These are phyloP conservation scores for Epichloe sp. DNA, from an alignment of 2,329 filamentous ascomycete species.

Conservation along the genomic window DNA sequence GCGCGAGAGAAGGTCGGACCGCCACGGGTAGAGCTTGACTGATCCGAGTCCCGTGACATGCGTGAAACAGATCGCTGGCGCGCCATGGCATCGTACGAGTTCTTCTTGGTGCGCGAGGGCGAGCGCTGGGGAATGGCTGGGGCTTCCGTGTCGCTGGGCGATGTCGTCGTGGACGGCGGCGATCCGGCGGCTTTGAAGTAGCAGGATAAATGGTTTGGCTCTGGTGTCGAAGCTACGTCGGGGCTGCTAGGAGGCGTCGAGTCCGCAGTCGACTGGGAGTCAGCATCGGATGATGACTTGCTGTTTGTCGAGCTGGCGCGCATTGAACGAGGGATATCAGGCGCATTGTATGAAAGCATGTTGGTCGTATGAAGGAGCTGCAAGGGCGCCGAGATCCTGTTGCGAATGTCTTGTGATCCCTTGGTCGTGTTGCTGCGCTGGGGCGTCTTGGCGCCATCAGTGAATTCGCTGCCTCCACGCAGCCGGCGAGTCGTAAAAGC, in stretches of 20 bases:
- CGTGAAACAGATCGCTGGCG: conserved; percentile 50
- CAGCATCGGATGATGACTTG: conserved; percentile 60
- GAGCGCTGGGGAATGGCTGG: conserved; percentile 61
- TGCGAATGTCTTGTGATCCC: conserved; percentile 33
- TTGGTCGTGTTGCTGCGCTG: conserved; percentile 40
- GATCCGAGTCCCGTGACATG: conserved; percentile 39
- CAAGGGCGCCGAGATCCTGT: conserved; percentile 77
- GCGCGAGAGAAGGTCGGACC: conserved; percentile 44
- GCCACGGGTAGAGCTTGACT: conserved; percentile 41
- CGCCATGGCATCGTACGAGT: conserved; percentile 59
- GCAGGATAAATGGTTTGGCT: conserved; percentile 53
- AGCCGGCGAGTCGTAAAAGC: conserved; percentile 59
- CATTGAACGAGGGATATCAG: conserved; percentile 52
- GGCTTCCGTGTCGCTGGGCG: conserved; percentile 24
- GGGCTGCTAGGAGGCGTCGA: conserved; percentile 57
- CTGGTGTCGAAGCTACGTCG: conserved; percentile 47
- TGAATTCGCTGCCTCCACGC: conserved; percentile 36
- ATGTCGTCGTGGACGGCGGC: conserved; percentile 19
- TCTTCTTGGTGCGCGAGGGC: conserved; percentile 79
- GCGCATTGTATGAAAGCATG: conserved; percentile 88
- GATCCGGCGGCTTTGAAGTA: conserved; percentile 47
- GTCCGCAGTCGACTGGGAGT: conserved; percentile 40
- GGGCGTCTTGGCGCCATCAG: conserved; percentile 26
- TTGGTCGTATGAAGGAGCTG: conserved; percentile 90
- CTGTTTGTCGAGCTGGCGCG: conserved; percentile 39